Conservation (phyloP, 2,329 filamentous ascomycete genomes). For the Coniochaeta hoffmannii region DNA sequence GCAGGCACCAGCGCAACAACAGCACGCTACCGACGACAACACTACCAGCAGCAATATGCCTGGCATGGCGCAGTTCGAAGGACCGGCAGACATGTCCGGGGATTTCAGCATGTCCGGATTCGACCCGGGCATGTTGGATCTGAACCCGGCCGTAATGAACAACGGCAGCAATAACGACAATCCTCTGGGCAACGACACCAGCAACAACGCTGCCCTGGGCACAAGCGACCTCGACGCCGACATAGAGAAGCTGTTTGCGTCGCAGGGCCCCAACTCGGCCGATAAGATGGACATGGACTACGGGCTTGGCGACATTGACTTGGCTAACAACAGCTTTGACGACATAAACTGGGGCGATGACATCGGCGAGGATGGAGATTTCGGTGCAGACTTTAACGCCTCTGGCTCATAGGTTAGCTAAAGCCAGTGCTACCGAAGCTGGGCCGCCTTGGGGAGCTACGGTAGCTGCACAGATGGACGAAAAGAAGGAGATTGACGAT, state of each 20-base stretch:
- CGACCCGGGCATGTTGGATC: constrained; percentile 6
- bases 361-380: constrained; percentile 33
- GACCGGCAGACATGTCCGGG: constrained; percentile 21
- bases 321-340: constrained; percentile 36
- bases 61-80: constrained; percentile 5
- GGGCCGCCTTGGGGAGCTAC: not conserved
- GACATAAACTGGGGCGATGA: constrained; percentile 37
- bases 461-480: not conserved
- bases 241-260: constrained; percentile 39
- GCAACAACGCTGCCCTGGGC: not conserved
- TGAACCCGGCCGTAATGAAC: constrained; percentile 5
- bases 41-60: constrained; percentile 2
- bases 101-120: constrained; percentile 23
- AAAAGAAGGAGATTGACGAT: not conserved
- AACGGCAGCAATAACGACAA: not conserved
- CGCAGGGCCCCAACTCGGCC: constrained; percentile 23
- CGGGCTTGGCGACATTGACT: constrained; percentile 25
- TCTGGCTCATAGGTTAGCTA: no score
- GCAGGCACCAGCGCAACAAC: constrained; percentile 6
- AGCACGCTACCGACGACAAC: constrained; percentile 13
- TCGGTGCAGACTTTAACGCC: not conserved
- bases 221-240: constrained; percentile 19
- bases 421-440: not conserved
- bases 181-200: not conserved
- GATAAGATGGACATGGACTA: constrained; percentile 33